Percentiles rank a stretch among this genome's conserved stretches.
These are phyloP conservation scores for Danielia oregonensis DNA, from an alignment of 805 yeast species.

Conservation along the genomic window DNA sequence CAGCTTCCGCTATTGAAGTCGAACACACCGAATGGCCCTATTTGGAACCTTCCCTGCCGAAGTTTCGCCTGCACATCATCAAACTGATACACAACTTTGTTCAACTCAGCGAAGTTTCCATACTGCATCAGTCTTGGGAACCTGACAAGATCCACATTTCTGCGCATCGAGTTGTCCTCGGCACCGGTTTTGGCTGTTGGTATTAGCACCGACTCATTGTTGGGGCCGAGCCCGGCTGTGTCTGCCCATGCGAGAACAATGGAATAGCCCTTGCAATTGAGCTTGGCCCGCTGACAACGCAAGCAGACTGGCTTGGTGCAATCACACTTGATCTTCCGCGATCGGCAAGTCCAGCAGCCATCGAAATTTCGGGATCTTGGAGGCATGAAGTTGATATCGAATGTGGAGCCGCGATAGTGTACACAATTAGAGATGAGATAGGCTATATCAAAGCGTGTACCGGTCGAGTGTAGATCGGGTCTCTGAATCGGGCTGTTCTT, in stretches of 20 bases:
- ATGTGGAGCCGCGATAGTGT: too few relatives aligned
- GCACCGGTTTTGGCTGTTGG: conserved; percentile 12
- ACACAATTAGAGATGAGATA: too few relatives aligned
- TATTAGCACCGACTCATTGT: conserved; percentile 17
- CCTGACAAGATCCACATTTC: conserved; percentile 42
- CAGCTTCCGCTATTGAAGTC: background rate
- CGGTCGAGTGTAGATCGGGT: too few relatives aligned
- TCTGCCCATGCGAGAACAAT: conserved; percentile 47
- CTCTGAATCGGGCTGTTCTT: too few relatives aligned
- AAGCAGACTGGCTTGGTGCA: conserved; percentile 41
- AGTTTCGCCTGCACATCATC: conserved; percentile 15
- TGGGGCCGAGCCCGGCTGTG: conserved; percentile 28
- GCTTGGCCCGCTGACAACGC: conserved; percentile 43
- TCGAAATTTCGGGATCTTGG: conserved; percentile 34
- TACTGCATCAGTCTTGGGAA: conserved; percentile 36
- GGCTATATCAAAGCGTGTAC: too few relatives aligned
- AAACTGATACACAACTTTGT: conserved; percentile 30
- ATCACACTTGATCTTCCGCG: conserved; percentile 53
- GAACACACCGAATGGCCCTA: conserved; percentile 20
- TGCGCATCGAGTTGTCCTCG: conserved; percentile 37
- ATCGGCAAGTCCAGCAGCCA: conserved; percentile 57
- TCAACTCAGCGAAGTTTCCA: conserved; percentile 37
- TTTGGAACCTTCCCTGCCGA: conserved; percentile 6
- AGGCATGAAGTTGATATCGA: too few relatives aligned
- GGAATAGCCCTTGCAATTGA: conserved; percentile 48